Evolutionary conservation across 306 rosid species (phyloP), one percentile per base, ranked within the genome.

Genomic region (Vigna trinervia): DNA sequence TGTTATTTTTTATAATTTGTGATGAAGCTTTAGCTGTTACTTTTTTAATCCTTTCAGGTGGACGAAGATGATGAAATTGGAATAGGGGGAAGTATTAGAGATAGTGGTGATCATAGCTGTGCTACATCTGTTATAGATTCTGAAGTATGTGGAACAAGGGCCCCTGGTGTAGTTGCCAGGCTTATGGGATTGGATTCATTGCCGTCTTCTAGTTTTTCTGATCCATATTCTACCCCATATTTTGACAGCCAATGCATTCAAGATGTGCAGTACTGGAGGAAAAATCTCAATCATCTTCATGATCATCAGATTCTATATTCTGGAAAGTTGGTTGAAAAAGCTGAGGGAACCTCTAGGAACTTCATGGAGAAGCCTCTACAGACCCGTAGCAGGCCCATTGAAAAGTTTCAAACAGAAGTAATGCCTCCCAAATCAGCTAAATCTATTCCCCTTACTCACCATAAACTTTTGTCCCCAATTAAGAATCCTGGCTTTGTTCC

Each of bases 391-490:
- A 86, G 80, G 76, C 92, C 95, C 12, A 76, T 89, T 61, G 97
- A 89, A 80, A 89, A 87, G 91, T 92, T 90, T 59, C 95, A 87
- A 78, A 87, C 86, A 6, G 97, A 92, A 88, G 84, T 87, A 38
- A 81, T 92, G 81, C 97, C 97, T 60, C 97, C 95, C 47, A 92
- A 80, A 81, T 88, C 97, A 45, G 91, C 97, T 10, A 89, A 87
- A 87, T 88, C 95, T 43, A 92, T 92, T 77, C 95, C 97, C 28
- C 65, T 79, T 45, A 88, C 97, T 54, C 97, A 92, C 87, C 95
- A 90, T 76, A 92, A 88, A 80, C 97, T 90, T 81, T 78, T 92
- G 84, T 92, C 97, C 69, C 97, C 97, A 30, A 92, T 92, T 47
- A 92, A 88, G 87, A 87, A 80, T 73, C 93, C 90, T 47, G 87